Evolutionary conservation across 495 filamentous ascomycete genomes (phyloP), one percentile per base, ranked within the genome.

Genomic region (Podospora australis): DNA sequence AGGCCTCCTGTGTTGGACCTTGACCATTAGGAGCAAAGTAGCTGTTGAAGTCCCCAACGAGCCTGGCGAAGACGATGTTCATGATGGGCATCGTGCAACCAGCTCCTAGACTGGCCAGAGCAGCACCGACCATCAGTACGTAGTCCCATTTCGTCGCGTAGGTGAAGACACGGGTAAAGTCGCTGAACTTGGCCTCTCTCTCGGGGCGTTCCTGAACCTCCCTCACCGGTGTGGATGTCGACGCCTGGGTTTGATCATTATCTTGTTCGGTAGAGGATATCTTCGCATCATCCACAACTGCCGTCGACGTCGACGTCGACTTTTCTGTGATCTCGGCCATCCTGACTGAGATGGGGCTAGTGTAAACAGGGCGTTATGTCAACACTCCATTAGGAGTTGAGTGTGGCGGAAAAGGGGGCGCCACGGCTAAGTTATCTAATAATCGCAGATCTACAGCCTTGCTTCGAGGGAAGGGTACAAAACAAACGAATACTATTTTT

Each of bases 131-230:
- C 54, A 74, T 62, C 36, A 73, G 53, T 25, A 62, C 52, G 43
- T 60, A 60, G 51, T 74, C 71, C 64, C 60, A 66, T 40, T 59
- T 59, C 29, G 54, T 68, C 21, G 69, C 71, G 64, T 74, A 74
- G 40, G 49, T 53, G 46, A 74, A 74, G 42, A 74, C 49, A 32
- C 71, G 67, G 43, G 69, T 19, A 49, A 69, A 74, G 53, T 74
- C 71, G 9, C 53, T 53, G 45, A 69, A 55, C n/a, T 32, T 50
- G 3, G 71, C 67, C 52, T 73, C 70, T 44, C 70, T 59, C 49
- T 74, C 69, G 6, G 71, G 70, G 2, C 56, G 61, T 1, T 54
- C 46, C 39, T 67, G 63, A 42, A 59, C 48, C 10, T 62, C 53
- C 50, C 59, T 49, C 9, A 47, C 46, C 17, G 44, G 20, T 13